Conservation (phyloP, 805 yeast species). For the Candida takata region DNA sequence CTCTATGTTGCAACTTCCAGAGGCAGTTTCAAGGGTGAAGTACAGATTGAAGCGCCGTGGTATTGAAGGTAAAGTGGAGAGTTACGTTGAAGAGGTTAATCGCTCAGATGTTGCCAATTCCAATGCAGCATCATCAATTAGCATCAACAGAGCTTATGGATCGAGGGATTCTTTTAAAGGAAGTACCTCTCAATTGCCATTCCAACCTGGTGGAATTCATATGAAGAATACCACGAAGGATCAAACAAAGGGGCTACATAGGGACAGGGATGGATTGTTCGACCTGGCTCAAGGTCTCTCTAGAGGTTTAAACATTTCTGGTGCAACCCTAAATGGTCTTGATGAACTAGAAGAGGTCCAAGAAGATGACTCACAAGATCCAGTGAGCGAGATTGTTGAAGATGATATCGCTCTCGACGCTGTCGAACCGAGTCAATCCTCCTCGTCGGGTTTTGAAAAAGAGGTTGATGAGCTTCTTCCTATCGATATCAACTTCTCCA, state of each 20-base stretch:
- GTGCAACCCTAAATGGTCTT: constrained; percentile 2
- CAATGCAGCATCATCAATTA: constrained; percentile 62
- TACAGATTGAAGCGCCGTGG: constrained; percentile 70
- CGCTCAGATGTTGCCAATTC: constrained; percentile 36
- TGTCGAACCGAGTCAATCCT: neutral
- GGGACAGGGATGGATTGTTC: constrained; percentile 68
- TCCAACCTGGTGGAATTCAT: constrained; percentile 84
- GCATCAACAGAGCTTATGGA: constrained; percentile 61
- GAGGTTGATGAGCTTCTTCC: constrained; percentile 49
- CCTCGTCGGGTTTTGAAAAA: constrained; percentile 16
- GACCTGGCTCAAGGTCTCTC: constrained; percentile 78
- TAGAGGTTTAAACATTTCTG: constrained; percentile 47
- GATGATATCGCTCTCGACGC: neutral
- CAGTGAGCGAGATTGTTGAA: constrained; percentile 13
- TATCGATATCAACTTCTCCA: constrained; percentile 39
- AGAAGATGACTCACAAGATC: constrained; percentile 24
- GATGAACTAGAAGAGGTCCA: constrained; percentile 16
- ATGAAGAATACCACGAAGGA: constrained; percentile 29
- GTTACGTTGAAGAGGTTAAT: constrained; percentile 58
- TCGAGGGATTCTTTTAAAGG: constrained; percentile 63
- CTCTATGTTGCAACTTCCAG: constrained; percentile 49
- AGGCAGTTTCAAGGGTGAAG: constrained; percentile 52
- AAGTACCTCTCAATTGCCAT: constrained; percentile 69
- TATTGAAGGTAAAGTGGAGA: constrained; percentile 58
- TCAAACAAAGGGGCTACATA: constrained; percentile 40